These are phyloP conservation scores for Halophytophthora polymorphica DNA, from an alignment of 352 stramenopile genomes.

Conservation along the genomic window DNA sequence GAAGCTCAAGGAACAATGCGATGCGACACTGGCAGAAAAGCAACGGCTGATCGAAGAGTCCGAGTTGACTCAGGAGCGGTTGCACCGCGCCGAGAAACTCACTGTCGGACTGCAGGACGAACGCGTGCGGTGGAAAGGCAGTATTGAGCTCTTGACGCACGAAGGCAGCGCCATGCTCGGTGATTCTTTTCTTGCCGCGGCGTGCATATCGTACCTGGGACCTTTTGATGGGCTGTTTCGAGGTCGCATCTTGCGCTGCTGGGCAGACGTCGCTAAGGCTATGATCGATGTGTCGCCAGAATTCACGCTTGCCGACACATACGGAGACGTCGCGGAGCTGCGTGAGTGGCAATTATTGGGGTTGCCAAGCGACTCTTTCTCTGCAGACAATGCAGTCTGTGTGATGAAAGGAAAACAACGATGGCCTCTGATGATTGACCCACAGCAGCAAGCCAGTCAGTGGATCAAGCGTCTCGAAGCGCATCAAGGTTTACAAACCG, in stretches of 20 bases:
- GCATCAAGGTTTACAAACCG: conserved; percentile 52
- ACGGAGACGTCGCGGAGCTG: conserved; percentile 82
- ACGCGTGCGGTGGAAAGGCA: conserved; percentile 61
- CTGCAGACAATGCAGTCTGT: conserved; percentile 89
- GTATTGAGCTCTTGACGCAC: conserved; percentile 51
- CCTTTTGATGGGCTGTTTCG: conserved; percentile 60
- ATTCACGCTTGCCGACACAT: conserved; percentile 61
- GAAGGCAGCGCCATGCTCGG: conserved; percentile 47
- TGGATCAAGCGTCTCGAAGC: conserved; percentile 90
- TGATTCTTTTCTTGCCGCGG: conserved; percentile 62
- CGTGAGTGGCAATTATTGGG: conserved; percentile 87
- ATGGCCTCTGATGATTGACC: conserved; percentile 93
- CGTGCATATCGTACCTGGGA: conserved; percentile 58
- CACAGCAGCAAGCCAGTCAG: conserved; percentile 90
- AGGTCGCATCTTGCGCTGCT: conserved; percentile 27
- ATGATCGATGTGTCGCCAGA: conserved; percentile 29
- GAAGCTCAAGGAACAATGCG: conserved; percentile 58
- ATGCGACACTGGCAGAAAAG: conserved; percentile 60
- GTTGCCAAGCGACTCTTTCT: conserved; percentile 87
- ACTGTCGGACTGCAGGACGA: conserved; percentile 68
- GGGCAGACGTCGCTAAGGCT: conserved; percentile 10
- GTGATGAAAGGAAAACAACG: conserved; percentile 79
- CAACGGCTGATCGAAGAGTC: conserved; percentile 62
- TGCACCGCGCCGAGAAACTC: conserved; percentile 63
- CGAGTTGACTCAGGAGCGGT: conserved; percentile 47